A percentile compares a stretch with the other conserved stretches of the same genome.
These are phyloP conservation scores for Lasiosphaeriaceae sp. DNA, from an alignment of 495 filamentous ascomycete species.

Conservation along the genomic window DNA sequence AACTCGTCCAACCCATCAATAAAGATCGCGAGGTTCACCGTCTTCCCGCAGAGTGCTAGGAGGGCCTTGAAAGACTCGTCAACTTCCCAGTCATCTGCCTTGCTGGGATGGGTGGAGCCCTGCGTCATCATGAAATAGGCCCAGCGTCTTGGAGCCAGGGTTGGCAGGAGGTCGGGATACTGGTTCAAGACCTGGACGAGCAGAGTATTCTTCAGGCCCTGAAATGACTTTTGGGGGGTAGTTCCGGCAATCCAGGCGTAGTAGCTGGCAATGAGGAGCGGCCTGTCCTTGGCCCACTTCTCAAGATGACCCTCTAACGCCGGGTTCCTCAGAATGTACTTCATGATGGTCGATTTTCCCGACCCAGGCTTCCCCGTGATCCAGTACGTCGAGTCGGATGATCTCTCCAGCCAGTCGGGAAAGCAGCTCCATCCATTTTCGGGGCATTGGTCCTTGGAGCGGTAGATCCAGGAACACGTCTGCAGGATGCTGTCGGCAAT, in stretches of 20 bases:
- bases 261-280: slow-evolving; percentile 3
- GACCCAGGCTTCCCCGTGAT: slow-evolving; percentile 7
- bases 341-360: slow-evolving; percentile 11
- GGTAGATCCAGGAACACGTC: too few species aligned
- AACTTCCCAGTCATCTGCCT: background rate
- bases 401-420: too few species aligned
- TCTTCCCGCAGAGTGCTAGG: background rate
- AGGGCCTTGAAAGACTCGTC: background rate
- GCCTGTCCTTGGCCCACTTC: background rate
- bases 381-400: slow-evolving; percentile 6
- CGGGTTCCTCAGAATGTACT: background rate
- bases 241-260: slow-evolving; percentile 6
- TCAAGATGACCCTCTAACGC: background rate
- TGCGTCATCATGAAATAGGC: background rate
- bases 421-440: too few species aligned
- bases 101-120: background rate
- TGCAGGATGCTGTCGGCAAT: too few species aligned
- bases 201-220: slow-evolving; percentile 1
- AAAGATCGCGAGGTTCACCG: background rate
- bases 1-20: slow-evolving; percentile 13
- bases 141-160: background rate
- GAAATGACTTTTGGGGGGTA: background rate
- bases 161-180: slow-evolving; percentile 2
- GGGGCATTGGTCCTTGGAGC: too few species aligned
- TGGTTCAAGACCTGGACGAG: background rate